These are phyloP conservation scores for Solanum pennellii DNA, from an alignment of 257 asterid genomes.

Conservation along the genomic window DNA sequence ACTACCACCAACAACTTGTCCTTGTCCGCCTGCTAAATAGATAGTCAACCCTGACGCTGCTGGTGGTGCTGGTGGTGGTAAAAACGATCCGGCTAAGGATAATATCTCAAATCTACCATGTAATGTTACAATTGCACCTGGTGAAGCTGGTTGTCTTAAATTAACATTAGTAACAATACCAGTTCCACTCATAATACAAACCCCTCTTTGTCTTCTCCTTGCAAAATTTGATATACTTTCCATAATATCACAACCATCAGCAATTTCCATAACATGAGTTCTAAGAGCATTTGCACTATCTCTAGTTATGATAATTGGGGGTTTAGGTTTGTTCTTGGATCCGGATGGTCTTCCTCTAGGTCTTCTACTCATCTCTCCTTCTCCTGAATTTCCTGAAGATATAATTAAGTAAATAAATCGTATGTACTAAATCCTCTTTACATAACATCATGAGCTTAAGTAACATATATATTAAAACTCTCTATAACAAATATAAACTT, in stretches of 20 bases:
- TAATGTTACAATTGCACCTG: conserved; percentile 61
- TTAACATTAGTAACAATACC: conserved; percentile 77
- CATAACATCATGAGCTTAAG: neutral
- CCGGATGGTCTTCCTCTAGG: conserved; percentile 89
- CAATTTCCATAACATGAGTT: conserved; percentile 85
- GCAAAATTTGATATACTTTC: conserved; percentile 72
- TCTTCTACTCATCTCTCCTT: conserved; percentile 40
- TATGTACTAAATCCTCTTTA: neutral
- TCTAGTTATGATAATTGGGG: conserved; percentile 80
- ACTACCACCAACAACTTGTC: conserved; percentile 89
- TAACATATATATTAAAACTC: neutral
- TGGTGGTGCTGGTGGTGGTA: conserved; percentile 90
- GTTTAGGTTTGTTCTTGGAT: conserved; percentile 80
- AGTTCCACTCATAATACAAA: conserved; percentile 78
- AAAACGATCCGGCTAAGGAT: conserved; percentile 65
- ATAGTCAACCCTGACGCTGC: conserved; percentile 64
- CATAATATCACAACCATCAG: conserved; percentile 76
- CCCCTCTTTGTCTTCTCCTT: conserved; percentile 70
- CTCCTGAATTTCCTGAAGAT: conserved; percentile 11
- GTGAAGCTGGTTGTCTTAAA: conserved; percentile 70
- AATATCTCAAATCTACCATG: conserved; percentile 87
- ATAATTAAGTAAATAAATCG: neutral
- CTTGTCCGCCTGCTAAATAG: conserved; percentile 85
- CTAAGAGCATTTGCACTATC: conserved; percentile 90
- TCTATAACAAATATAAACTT: neutral